Evolutionary conservation across 2,329 filamentous ascomycete genomes (phyloP).

Genomic region (Tolypocladium pustulatum): DNA sequence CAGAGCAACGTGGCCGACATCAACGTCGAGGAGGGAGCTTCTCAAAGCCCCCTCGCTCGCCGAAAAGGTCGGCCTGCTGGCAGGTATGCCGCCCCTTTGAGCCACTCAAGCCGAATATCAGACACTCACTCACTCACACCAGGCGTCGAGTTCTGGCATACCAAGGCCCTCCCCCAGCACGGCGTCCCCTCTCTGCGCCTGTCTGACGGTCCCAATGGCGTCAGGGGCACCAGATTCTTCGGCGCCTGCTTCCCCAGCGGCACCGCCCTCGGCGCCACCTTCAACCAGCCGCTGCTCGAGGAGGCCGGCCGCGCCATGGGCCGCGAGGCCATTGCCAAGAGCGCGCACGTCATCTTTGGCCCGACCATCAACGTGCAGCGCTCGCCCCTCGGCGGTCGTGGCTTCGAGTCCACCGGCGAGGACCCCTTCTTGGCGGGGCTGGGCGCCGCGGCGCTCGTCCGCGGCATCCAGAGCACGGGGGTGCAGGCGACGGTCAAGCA

Average conservation of each 20-base stretch:
- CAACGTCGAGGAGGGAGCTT: constrained; percentile 41
- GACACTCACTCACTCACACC: neutral
- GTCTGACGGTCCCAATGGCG: constrained; percentile 60
- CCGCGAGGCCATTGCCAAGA: constrained; percentile 43
- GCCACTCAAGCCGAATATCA: neutral
- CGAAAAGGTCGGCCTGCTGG: constrained; percentile 43
- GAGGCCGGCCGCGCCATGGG: constrained; percentile 41
- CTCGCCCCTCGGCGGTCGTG: constrained; percentile 47
- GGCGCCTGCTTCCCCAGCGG: constrained; percentile 54
- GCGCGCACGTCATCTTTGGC: constrained; percentile 47
- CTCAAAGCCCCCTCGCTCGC: constrained; percentile 41
- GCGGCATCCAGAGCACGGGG: constrained; percentile 45
- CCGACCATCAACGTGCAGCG: constrained; percentile 56
- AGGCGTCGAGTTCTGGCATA: constrained; percentile 63
- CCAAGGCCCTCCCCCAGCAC: constrained; percentile 46
- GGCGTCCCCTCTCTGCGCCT: constrained; percentile 54
- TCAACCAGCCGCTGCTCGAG: constrained; percentile 41
- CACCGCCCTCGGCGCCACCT: constrained; percentile 46
- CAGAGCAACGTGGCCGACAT: constrained; percentile 34
- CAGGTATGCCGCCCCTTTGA: constrained; percentile 23
- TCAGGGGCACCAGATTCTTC: constrained; percentile 59
- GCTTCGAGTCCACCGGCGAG: constrained; percentile 49
- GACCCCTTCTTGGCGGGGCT: constrained; percentile 47
- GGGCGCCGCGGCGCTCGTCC: constrained; percentile 40
- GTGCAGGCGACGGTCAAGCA: constrained; percentile 50